Base-by-base conservation (phyloP, 1,139 yeast species). In the Zygosaccharomyces sapae region DNA sequence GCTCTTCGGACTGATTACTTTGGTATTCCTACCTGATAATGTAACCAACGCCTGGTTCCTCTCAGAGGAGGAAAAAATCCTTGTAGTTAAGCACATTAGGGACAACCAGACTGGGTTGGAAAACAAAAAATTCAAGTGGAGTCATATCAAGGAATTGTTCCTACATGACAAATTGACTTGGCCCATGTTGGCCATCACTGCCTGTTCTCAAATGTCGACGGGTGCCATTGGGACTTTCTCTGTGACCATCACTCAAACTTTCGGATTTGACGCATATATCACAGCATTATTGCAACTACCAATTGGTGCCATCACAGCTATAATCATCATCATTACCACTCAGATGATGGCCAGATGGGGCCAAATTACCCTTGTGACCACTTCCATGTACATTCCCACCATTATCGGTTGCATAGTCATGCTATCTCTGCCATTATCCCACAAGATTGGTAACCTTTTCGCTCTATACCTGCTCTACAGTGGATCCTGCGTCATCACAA, bases 81-180 rank as follows among this genome's bases (percentile, higher is more conserved):
- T 75, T 55, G 75, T 76, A 10, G 69, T 79, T 39, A 78, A 78
- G 48, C 72, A 76, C 45, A 76, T 81, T 65, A 66, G 73, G 44
- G 66, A 62, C n/a, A 74, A 74, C 56, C 72, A 73, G 51, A 73
- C 73, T 49, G 86, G 86, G 29, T 71, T 79, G 49, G 85, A 83
- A 40, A 77, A 76, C 56, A 72, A 70, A 50, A 71, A 72, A 41
- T 76, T 79, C 65, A 81, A 82, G 55, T 63, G 57, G 59, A 62
- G 73, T 30, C 88, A 83, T 57, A 67, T 80, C 31, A 66, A 65
- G 44, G 79, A 75, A 55, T 68, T 74, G 4, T 57, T 73, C 35
- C 46, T 56, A 9, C 70, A 64, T 36, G 68, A 71, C 51, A 66
- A 81, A 57, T 77, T 85, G 37, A 73, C 81, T 44, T 67, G 81